A percentile compares a stretch with the other conserved stretches of the same genome.
These are phyloP conservation scores for Acacia acuminata DNA, from an alignment of 306 rosid species.

Conservation along the genomic window DNA sequence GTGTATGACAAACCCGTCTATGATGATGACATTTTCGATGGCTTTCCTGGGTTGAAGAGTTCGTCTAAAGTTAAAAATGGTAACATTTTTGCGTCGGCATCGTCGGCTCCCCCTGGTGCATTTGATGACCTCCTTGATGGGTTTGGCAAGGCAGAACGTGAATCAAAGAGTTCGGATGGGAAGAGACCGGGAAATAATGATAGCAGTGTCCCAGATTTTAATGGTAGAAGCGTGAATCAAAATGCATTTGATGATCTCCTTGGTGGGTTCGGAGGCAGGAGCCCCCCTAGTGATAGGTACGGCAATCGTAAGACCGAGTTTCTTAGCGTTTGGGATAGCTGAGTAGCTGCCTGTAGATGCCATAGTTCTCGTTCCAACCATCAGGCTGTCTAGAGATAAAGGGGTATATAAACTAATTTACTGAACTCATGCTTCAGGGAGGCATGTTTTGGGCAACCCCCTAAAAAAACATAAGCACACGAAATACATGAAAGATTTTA, in stretches of 20 bases:
- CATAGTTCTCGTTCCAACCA: background rate
- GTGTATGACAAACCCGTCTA: constrained; percentile 80
- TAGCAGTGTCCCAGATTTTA: constrained; percentile 54
- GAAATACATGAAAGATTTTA: background rate
- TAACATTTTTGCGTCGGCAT: constrained; percentile 54
- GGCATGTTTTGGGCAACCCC: too few species aligned
- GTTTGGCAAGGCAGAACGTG: constrained; percentile 61
- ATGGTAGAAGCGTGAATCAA: constrained; percentile 38
- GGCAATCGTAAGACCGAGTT: background rate
- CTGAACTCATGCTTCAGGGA: too few species aligned
- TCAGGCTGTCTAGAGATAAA: background rate
- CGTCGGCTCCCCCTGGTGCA: constrained; percentile 53
- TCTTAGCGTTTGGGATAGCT: constrained; percentile 32
- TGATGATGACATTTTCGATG: constrained; percentile 85
- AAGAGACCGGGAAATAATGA: constrained; percentile 52
- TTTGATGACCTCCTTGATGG: constrained; percentile 88
- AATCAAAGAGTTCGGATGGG: constrained; percentile 49
- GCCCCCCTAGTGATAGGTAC: constrained; percentile 65
- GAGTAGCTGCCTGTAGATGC: background rate
- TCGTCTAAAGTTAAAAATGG: constrained; percentile 57
- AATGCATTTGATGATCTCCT: background rate
- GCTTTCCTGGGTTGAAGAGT: constrained; percentile 83
- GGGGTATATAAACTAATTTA: too few species aligned
- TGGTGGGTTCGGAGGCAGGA: constrained; percentile 65
- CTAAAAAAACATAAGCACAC: background rate